Evolutionary conservation across 2,329 filamentous ascomycete genomes (phyloP).

Genomic region (Chalara sp.): DNA sequence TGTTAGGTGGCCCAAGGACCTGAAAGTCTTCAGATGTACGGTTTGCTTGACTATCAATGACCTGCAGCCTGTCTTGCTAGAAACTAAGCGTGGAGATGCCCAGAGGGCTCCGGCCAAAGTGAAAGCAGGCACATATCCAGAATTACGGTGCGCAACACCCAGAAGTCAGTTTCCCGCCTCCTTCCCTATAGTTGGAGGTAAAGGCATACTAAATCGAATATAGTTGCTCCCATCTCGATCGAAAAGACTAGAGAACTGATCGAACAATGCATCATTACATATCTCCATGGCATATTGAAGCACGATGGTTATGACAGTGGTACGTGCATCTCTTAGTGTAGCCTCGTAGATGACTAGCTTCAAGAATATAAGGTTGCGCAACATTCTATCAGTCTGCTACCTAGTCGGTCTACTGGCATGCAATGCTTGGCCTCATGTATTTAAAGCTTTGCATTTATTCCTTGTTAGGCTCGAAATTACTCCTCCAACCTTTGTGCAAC

Average conservation of each 20-base stretch:
- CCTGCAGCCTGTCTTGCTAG: slow-evolving; percentile 40
- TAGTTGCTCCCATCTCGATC: slow-evolving; percentile 46
- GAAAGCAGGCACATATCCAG: slow-evolving; percentile 13
- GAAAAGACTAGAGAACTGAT: slow-evolving; percentile 53
- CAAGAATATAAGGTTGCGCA: no score
- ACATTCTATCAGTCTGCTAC: no score
- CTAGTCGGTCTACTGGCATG: no score
- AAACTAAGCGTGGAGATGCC: slow-evolving; percentile 21
- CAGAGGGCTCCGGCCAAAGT: slow-evolving; percentile 12
- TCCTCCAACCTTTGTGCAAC: no score
- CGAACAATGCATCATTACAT: slow-evolving; percentile 41
- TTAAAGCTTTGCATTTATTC: no score
- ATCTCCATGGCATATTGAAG: slow-evolving; percentile 38
- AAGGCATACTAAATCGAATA: slow-evolving; percentile 4
- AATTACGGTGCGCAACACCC: slow-evolving; percentile 5
- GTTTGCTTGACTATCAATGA: slow-evolving; percentile 84
- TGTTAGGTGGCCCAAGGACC: slow-evolving; percentile 69
- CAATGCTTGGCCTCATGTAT: no score
- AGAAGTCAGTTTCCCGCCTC: slow-evolving; percentile 13
- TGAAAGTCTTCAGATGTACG: slow-evolving; percentile 73
- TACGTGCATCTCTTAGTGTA: not conserved
- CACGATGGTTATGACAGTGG: slow-evolving; percentile 18
- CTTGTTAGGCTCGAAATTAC: no score
- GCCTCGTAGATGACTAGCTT: no score
- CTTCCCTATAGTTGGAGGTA: not conserved